Percentiles rank a stretch among this genome's conserved stretches.
These are phyloP conservation scores for Aspergillus fischeri DNA, from an alignment of 2,329 filamentous ascomycete species.

Conservation along the genomic window DNA sequence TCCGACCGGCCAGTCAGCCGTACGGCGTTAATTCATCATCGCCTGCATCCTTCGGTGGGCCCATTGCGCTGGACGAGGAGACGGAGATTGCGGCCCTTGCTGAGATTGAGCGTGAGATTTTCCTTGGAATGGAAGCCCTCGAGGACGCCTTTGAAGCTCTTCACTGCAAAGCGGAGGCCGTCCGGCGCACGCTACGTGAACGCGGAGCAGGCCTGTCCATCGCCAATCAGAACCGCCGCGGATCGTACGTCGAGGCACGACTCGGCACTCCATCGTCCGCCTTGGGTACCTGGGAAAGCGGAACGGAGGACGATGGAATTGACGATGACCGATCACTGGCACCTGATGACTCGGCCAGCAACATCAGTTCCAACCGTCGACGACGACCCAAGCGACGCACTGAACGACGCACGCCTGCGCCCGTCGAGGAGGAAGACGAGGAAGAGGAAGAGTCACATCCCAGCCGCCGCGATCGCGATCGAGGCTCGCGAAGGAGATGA, in stretches of 20 bases:
- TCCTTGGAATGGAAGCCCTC: slow-evolving; percentile 85
- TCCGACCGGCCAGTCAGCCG: slow-evolving; percentile 38
- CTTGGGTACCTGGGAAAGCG: slow-evolving; percentile 35
- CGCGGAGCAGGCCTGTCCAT: slow-evolving; percentile 70
- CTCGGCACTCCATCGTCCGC: slow-evolving; percentile 40
- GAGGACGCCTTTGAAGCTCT: slow-evolving; percentile 91
- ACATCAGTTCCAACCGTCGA: slow-evolving; percentile 44
- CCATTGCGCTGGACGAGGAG: slow-evolving; percentile 88
- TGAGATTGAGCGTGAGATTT: slow-evolving; percentile 90
- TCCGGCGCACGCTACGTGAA: slow-evolving; percentile 74
- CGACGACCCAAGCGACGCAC: slow-evolving; percentile 44
- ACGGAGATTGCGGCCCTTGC: slow-evolving; percentile 85
- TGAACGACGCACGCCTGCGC: slow-evolving; percentile 46
- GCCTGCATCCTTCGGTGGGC: slow-evolving; percentile 61
- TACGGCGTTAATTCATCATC: slow-evolving; percentile 42
- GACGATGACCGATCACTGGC: slow-evolving; percentile 44
- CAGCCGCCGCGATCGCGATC: slow-evolving; percentile 22
- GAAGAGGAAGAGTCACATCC: slow-evolving; percentile 26
- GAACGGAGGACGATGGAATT: slow-evolving; percentile 42
- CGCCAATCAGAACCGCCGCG: slow-evolving; percentile 43
- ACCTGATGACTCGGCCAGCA: slow-evolving; percentile 49
- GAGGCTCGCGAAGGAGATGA: slow-evolving; percentile 24
- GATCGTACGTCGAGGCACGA: slow-evolving; percentile 38
- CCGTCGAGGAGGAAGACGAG: slow-evolving; percentile 47
- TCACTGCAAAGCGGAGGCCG: slow-evolving; percentile 77